phyloP scores from a whole-genome alignment of 1,139 yeast genomes.

The Lodderomyces pseudojiufengensis region DNA sequence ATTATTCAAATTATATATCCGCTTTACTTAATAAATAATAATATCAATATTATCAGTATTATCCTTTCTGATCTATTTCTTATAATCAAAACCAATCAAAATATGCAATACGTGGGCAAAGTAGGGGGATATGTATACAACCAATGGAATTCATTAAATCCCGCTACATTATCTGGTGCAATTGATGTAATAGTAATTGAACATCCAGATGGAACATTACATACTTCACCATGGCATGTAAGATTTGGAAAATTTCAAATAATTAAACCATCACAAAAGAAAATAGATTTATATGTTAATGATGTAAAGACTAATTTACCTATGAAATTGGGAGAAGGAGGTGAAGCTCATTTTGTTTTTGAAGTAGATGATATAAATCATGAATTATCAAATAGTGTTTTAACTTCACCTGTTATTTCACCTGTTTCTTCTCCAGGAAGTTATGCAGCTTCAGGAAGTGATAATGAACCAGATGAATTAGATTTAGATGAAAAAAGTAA shows the following conservation, averaged over 20 bases:
- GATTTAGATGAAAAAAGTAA: conserved; percentile 30
- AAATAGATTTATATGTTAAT: conserved; percentile 83
- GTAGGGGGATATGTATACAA: conserved; percentile 93
- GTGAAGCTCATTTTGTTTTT: conserved; percentile 96
- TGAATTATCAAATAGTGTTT: conserved; percentile 62
- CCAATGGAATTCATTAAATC: conserved; percentile 96
- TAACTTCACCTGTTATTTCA: conserved; percentile 90
- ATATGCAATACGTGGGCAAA: conserved; percentile 94
- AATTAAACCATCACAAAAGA: conserved; percentile 93
- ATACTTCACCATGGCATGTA: conserved; percentile 95
- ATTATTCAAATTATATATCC: too few species aligned
- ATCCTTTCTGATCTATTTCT: not conserved
- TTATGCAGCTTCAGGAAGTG: conserved; percentile 24
- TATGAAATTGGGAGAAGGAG: conserved; percentile 96
- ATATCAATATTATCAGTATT: not conserved
- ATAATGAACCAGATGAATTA: conserved; percentile 29
- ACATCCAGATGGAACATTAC: conserved; percentile 74
- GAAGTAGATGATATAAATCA: conserved; percentile 70
- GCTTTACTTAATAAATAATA: not conserved
- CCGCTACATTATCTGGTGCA: conserved; percentile 95
- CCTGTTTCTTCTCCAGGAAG: conserved; percentile 68
- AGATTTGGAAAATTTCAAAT: conserved; percentile 93
- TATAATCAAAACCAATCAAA: not conserved
- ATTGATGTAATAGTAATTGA: conserved; percentile 97
- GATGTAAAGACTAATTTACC: conserved; percentile 79